Evolutionary conservation across 352 stramenopile genomes (phyloP).

Genomic region (Phytophthora ohioensis): DNA sequence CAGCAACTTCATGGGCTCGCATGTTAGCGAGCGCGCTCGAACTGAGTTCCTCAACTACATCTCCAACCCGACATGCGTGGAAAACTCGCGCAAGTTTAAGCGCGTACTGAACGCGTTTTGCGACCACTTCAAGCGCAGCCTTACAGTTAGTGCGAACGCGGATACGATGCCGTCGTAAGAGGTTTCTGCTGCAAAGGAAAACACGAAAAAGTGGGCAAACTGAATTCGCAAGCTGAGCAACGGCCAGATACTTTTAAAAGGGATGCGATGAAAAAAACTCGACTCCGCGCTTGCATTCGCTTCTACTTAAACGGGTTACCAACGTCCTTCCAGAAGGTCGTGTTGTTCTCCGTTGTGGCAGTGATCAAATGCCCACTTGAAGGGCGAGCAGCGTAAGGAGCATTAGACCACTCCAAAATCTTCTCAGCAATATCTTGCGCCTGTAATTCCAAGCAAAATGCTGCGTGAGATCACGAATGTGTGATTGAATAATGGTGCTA

Average conservation of each 20-base stretch:
- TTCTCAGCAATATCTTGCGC: conserved; percentile 78
- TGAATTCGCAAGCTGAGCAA: conserved; percentile 5
- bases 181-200: not conserved
- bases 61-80: conserved; percentile 63
- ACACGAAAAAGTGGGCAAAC: conserved; percentile 2
- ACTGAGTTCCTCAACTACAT: conserved; percentile 70
- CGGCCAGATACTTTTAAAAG: conserved; percentile 21
- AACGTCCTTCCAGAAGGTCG: conserved; percentile 69
- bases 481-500: not conserved
- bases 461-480: conserved; percentile 2
- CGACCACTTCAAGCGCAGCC: conserved; percentile 77
- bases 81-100: conserved; percentile 86
- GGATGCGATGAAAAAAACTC: conserved; percentile 20
- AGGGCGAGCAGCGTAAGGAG: conserved; percentile 50
- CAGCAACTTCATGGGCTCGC: conserved; percentile 65
- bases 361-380: conserved; percentile 75
- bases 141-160: conserved; percentile 31
- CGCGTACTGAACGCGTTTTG: conserved; percentile 80
- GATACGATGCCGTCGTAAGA: conserved; percentile 25
- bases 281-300: not conserved
- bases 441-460: conserved; percentile 29
- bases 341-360: conserved; percentile 67
- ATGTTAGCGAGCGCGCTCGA: conserved; percentile 61
- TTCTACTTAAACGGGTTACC: conserved; percentile 77
- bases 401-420: conserved; percentile 75